These are phyloP conservation scores for Euptelea pleiosperma DNA, from an alignment of 164 flowering plant genomes.

Conservation along the genomic window DNA sequence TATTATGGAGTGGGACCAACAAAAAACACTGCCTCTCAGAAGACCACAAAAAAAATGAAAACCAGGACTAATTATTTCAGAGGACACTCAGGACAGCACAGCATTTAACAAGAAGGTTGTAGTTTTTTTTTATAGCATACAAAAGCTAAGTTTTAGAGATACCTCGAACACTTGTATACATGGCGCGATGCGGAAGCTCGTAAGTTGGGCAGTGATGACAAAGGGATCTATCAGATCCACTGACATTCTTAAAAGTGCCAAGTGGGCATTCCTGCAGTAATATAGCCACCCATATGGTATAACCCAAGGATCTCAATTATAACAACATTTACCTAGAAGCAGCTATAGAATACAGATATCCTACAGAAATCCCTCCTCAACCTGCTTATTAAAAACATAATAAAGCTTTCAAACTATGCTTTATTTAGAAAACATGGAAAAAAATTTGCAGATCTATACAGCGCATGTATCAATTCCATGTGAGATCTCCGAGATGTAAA, in stretches of 20 bases:
- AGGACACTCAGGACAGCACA: too few relatives aligned
- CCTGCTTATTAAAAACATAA: too few relatives aligned
- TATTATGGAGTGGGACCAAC: too few relatives aligned
- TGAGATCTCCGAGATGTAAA: too few relatives aligned
- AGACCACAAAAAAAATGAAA: background rate
- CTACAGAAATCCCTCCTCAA: background rate
- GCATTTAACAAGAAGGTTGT: too few relatives aligned
- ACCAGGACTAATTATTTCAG: too few relatives aligned
- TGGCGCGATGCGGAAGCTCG: conserved; percentile 87
- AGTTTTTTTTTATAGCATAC: background rate
- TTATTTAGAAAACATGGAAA: too few relatives aligned
- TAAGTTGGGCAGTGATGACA: conserved; percentile 63
- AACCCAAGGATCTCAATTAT: background rate
- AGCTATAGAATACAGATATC: background rate
- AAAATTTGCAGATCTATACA: too few relatives aligned
- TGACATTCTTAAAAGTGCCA: conserved; percentile 86
- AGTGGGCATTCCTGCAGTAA: conserved; percentile 81
- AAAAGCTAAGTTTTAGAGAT: conserved; percentile 12
- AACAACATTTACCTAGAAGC: background rate
- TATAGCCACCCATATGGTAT: background rate
- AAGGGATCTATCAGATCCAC: conserved; percentile 70
- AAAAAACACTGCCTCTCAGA: background rate
- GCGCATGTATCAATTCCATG: too few relatives aligned
- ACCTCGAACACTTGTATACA: conserved; percentile 77
- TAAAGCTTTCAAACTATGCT: too few relatives aligned